Conservation (phyloP, 495 filamentous ascomycete genomes). For the Pseudomonodictys pantanalensis region DNA sequence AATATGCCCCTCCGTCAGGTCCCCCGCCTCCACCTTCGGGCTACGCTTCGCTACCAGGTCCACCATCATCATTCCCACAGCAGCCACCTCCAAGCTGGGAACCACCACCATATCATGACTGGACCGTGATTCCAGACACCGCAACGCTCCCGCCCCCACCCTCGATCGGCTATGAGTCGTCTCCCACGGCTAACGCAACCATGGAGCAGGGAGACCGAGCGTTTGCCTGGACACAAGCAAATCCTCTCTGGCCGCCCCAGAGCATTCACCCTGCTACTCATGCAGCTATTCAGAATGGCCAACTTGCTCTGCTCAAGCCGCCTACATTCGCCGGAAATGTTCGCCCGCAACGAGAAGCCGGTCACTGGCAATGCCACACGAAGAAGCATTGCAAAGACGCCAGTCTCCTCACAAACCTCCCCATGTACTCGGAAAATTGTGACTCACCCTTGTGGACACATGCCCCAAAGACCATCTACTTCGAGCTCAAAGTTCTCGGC, state of each 20-base stretch:
- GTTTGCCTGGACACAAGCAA: conserved; percentile 62
- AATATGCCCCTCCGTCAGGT: too few relatives aligned
- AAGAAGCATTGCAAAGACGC: conserved; percentile 46
- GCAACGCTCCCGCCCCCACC: conserved; percentile 81
- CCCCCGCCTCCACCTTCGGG: not conserved
- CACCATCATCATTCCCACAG: conserved; percentile 41
- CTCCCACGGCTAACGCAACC: conserved; percentile 72
- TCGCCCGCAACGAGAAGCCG: conserved; percentile 32
- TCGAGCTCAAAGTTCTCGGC: conserved; percentile 62
- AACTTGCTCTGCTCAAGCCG: conserved; percentile 49
- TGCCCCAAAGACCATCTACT: conserved; percentile 67
- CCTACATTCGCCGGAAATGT: conserved; percentile 51
- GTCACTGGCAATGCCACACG: conserved; percentile 49
- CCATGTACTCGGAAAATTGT: conserved; percentile 66
- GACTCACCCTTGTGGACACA: conserved; percentile 65
- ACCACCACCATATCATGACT: conserved; percentile 67
- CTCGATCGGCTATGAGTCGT: conserved; percentile 60
- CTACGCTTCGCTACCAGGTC: conserved; percentile 44
- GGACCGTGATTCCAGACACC: conserved; percentile 76
- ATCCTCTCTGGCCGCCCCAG: conserved; percentile 62
- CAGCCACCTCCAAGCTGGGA: conserved; percentile 30
- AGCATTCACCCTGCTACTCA: conserved; percentile 45
- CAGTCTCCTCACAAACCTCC: conserved; percentile 64
- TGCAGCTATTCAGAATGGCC: conserved; percentile 44
- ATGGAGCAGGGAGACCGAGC: conserved; percentile 66